phyloP scores from a whole-genome alignment of 139 green algal species.

The Volvox africanus region DNA sequence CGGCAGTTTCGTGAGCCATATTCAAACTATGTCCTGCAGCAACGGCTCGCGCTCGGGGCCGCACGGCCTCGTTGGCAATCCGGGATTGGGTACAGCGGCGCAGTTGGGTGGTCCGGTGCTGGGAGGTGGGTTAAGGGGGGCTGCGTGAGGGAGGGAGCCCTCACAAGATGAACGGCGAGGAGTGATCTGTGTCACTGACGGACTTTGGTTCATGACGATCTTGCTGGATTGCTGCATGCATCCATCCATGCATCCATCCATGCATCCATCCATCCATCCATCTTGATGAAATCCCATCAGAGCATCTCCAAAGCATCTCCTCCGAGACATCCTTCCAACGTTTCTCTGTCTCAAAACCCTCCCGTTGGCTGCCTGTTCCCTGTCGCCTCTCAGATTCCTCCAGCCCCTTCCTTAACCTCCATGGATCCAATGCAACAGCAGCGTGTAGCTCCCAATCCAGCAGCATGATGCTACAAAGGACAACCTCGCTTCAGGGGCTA shows the following conservation, averaged over 20 bases:
- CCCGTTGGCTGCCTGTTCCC: too few relatives aligned
- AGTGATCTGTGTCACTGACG: too few relatives aligned
- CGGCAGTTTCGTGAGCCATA: conserved; percentile 1
- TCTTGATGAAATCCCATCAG: too few relatives aligned
- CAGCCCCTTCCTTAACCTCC: not conserved
- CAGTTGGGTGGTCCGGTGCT: not conserved
- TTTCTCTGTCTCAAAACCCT: too few relatives aligned
- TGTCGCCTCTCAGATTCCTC: not conserved
- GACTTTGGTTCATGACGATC: too few relatives aligned
- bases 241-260: too few relatives aligned
- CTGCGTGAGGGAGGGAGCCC: too few relatives aligned
- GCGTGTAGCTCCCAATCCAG: not conserved
- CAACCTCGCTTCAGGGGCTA: not conserved
- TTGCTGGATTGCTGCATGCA: too few relatives aligned
- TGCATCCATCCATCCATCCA: too few relatives aligned
- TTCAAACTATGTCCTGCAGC: conserved; percentile 15
- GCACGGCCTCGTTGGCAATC: not conserved
- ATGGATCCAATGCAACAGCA: not conserved
- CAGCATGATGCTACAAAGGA: not conserved
- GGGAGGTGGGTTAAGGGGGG: not conserved
- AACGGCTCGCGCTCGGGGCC: not conserved
- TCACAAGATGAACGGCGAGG: too few relatives aligned
- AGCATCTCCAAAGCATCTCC: too few relatives aligned
- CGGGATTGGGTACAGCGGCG: not conserved
- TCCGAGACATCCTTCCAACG: too few relatives aligned